These are phyloP conservation scores for Microdochium nivale DNA, from an alignment of 2,329 filamentous ascomycete genomes.

Conservation along the genomic window DNA sequence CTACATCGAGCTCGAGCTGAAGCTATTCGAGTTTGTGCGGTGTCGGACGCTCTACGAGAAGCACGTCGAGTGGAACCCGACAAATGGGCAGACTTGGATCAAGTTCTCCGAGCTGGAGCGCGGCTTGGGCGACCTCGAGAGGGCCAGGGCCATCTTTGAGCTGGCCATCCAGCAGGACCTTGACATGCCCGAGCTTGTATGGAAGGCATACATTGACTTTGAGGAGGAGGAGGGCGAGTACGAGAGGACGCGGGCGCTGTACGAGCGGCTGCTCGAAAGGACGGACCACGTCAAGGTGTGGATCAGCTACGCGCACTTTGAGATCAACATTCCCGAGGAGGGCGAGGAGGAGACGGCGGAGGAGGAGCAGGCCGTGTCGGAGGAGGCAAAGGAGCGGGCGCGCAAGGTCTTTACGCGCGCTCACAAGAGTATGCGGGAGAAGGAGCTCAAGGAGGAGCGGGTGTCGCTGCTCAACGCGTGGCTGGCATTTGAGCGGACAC, in stretches of 20 bases:
- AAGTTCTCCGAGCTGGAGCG: slow-evolving; percentile 91
- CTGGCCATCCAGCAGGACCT: slow-evolving; percentile 78
- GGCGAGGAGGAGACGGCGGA: slow-evolving; percentile 47
- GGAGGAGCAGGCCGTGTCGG: slow-evolving; percentile 63
- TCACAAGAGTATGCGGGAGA: slow-evolving; percentile 78
- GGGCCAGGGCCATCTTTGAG: slow-evolving; percentile 85
- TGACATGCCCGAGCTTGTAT: slow-evolving; percentile 95
- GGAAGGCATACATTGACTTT: slow-evolving; percentile 98
- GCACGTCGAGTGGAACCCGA: slow-evolving; percentile 83
- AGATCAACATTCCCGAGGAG: slow-evolving; percentile 83
- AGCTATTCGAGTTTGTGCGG: slow-evolving; percentile 86
- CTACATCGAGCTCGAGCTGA: slow-evolving; percentile 87
- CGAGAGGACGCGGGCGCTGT: slow-evolving; percentile 69
- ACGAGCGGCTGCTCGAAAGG: slow-evolving; percentile 85
- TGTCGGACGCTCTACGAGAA: slow-evolving; percentile 92
- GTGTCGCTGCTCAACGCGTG: slow-evolving; percentile 86
- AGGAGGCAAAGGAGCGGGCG: slow-evolving; percentile 74
- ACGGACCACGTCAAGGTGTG: slow-evolving; percentile 99
- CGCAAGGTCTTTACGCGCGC: slow-evolving; percentile 79
- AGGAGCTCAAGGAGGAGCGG: slow-evolving; percentile 88
- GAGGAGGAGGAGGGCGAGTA: slow-evolving; percentile 94
- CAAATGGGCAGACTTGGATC: slow-evolving; percentile 93
- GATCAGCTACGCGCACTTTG: slow-evolving; percentile 98
- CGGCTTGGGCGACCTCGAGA: slow-evolving; percentile 80
- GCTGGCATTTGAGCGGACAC: slow-evolving; percentile 83